phyloP scores from a whole-genome alignment of 2,329 filamentous ascomycete genomes.

The Botrytis fragariae region DNA sequence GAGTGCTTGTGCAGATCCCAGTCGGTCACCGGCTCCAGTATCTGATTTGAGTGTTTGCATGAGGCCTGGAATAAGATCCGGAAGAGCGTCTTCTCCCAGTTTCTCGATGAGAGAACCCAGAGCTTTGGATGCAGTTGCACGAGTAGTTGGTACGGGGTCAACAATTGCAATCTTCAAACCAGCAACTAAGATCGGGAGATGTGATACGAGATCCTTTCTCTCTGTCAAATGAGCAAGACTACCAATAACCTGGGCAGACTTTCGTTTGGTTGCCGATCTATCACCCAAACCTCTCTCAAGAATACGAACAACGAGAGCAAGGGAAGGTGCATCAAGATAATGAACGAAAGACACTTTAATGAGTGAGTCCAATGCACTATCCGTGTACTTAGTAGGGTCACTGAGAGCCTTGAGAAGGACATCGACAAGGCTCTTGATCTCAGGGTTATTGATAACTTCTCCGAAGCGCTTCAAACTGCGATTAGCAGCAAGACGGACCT shows the following conservation, averaged over 20 bases:
- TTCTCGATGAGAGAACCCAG: conserved; percentile 97
- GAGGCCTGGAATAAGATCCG: conserved; percentile 93
- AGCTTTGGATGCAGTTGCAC: conserved; percentile 93
- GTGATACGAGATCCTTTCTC: conserved; percentile 85
- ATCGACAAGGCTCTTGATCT: conserved; percentile 88
- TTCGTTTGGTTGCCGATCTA: conserved; percentile 91
- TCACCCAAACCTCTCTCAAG: conserved; percentile 88
- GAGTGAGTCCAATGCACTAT: conserved; percentile 86
- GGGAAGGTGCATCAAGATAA: conserved; percentile 94
- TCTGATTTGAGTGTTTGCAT: conserved; percentile 98
- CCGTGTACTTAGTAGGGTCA: conserved; percentile 95
- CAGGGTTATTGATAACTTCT: conserved; percentile 96
- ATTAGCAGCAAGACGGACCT: conserved; percentile 88
- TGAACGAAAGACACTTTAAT: conserved; percentile 99
- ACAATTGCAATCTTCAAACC: conserved; percentile 87
- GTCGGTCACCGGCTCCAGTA: conserved; percentile 89
- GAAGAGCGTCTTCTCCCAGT: conserved; percentile 91
- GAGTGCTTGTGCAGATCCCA: conserved; percentile 94
- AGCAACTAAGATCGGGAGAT: conserved; percentile 87
- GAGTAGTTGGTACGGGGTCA: conserved; percentile 92
- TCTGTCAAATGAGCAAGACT: conserved; percentile 96
- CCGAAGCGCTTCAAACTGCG: conserved; percentile 96
- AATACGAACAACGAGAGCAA: conserved; percentile 92
- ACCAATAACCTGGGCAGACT: conserved; percentile 95
- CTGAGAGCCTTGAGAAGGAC: conserved; percentile 94